A percentile compares a stretch with the other conserved stretches of the same genome.
Evolutionary conservation across 192 early-diverging fungal genomes (phyloP).

Genomic region (Entomortierella parvispora): DNA sequence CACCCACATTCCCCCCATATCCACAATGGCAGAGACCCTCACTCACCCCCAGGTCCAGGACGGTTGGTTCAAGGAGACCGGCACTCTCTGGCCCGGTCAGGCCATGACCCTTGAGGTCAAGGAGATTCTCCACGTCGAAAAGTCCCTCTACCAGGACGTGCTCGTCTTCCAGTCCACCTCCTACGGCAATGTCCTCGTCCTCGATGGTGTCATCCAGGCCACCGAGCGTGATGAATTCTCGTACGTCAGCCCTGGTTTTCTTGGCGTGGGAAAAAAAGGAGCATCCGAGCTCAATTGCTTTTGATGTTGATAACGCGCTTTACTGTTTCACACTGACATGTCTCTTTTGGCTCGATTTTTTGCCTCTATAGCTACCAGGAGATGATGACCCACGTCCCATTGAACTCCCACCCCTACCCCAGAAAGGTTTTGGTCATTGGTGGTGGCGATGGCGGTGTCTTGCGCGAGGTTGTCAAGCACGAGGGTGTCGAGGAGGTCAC

Average conservation of each 20-base stretch:
- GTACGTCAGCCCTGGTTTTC: too few species aligned
- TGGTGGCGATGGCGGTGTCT: slow-evolving; percentile 98
- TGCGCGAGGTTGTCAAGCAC: slow-evolving; percentile 98
- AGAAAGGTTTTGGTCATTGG: slow-evolving; percentile 97
- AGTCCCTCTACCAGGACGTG: slow-evolving; percentile 96
- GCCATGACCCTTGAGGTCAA: slow-evolving; percentile 96
- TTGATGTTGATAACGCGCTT: background rate
- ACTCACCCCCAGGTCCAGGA: slow-evolving; percentile 93
- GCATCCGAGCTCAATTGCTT: background rate
- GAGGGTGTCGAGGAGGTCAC: slow-evolving; percentile 90
- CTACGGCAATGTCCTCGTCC: slow-evolving; percentile 96
- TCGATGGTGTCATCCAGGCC: slow-evolving; percentile 98
- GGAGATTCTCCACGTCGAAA: slow-evolving; percentile 95
- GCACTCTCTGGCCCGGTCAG: slow-evolving; percentile 98
- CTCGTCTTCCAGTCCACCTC: slow-evolving; percentile 95
- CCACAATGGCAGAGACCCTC: slow-evolving; percentile 54
- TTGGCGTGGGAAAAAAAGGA: background rate
- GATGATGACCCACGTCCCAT: slow-evolving; percentile 98
- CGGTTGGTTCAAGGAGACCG: slow-evolving; percentile 97
- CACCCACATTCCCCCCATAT: slow-evolving; percentile 1
- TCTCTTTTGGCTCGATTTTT: background rate
- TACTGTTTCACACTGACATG: background rate
- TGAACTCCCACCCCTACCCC: slow-evolving; percentile 95
- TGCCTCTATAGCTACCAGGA: slow-evolving; percentile 85
- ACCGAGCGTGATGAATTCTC: slow-evolving; percentile 99